Percentiles rank a stretch among this genome's conserved stretches.
Conservation (phyloP, 2,329 filamentous ascomycete genomes). For the Macrophomina pseudophaseolina region DNA sequence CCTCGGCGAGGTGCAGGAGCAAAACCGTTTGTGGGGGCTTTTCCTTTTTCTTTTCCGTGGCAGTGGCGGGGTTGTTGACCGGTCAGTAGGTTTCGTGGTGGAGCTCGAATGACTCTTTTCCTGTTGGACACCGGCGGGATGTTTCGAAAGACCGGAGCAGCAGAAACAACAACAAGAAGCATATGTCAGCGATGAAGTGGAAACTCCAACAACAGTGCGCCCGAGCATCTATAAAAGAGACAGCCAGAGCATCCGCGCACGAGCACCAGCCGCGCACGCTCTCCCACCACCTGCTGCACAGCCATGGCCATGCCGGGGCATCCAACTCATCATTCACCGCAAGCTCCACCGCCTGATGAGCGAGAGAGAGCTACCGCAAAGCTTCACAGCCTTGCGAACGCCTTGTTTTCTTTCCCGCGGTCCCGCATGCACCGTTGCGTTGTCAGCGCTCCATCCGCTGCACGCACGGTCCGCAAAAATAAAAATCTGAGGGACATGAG, state of each 20-base stretch:
- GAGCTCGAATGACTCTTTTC: constrained; percentile 3
- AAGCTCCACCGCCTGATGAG: neutral
- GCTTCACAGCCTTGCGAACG: neutral
- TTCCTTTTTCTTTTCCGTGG: neutral
- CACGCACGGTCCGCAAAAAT: constrained; percentile 5
- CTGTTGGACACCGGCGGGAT: neutral
- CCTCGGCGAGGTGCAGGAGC: neutral
- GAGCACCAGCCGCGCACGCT: neutral
- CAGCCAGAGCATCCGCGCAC: neutral
- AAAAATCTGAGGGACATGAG: neutral
- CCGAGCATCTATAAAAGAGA: neutral
- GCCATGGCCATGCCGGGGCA: neutral
- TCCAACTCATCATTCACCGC: neutral
- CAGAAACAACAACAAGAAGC: neutral
- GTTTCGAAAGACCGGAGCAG: neutral
- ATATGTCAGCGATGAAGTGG: neutral
- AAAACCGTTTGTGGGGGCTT: neutral
- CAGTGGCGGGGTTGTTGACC: constrained; percentile 3
- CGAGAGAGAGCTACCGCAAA: neutral
- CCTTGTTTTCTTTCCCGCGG: neutral
- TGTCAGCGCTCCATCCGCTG: neutral
- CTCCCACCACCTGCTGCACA: neutral
- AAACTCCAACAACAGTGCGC: neutral
- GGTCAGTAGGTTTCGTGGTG: neutral
- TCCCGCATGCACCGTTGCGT: neutral